Evolutionary conservation across 495 filamentous ascomycete genomes (phyloP), one percentile per base, ranked within the genome.

Genomic region (Pseudevernia furfuracea): DNA sequence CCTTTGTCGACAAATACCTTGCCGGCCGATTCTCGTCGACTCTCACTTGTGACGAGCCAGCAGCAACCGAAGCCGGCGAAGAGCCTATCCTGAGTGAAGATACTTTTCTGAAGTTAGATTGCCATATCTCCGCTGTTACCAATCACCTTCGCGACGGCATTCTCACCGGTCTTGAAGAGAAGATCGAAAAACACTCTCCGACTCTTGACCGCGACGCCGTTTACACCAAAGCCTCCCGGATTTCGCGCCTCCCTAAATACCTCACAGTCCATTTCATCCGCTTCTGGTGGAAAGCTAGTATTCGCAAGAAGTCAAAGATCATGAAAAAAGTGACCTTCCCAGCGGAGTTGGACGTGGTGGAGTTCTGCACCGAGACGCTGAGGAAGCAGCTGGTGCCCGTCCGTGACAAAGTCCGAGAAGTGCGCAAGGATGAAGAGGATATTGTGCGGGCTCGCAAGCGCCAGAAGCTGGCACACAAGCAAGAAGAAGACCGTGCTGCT

Each of bases 301-400:
- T 89, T 11, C 86, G 93, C 73, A 97, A 97, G 82, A 98, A 98
- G 79, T 91, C 92, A 61, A 98, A 98, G 83, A 98, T 98, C 71
- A 92, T 98, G 92, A 89, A 92, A 69, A 98, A 97, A 75, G 94
- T 98, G 53, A 91, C 90, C 0, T 98, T 98, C 74, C 93, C 92
- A 23, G 84, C 86, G 56, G 95, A 98, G 75, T 79, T 98, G 32
- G 94, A 98, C 73, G 87, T 87, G 6, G 89, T 96, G 14, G 94
- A 98, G 70, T 97, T 93, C 76, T 98, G 94, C 73, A 91, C 92
- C 59, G 92, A 97, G 46, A 86, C 94, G 61, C 81, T 98, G 56
- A 84, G 83, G 73, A 86, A 89, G 69, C 83, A 87, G 67, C 83
- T 98, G 48, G 80, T 97, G 59, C 94, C 94, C 5, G 86, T 97